Conservation (phyloP, 306 rosid genomes). For the Comarum palustre region DNA sequence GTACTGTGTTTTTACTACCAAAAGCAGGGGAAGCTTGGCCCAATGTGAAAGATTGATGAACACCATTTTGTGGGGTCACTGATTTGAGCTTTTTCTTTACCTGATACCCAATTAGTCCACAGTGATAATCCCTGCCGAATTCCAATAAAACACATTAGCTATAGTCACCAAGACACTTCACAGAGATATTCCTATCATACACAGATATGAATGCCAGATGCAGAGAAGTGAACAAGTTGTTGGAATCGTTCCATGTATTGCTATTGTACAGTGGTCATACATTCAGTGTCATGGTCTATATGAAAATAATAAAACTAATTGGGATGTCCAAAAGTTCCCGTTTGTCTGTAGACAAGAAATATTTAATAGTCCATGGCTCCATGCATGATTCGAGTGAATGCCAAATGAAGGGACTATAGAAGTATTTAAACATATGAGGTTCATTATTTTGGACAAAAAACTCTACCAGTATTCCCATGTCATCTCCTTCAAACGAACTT, state of each 20-base stretch:
- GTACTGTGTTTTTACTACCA: constrained; percentile 21
- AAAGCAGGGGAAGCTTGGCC: constrained; percentile 23
- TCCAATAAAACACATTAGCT: constrained; percentile 11
- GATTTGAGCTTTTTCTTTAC: constrained; percentile 30
- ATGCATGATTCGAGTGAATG: not conserved
- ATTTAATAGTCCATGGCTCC: not conserved
- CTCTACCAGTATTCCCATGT: constrained; percentile 83
- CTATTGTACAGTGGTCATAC: not conserved
- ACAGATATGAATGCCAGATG: not conserved
- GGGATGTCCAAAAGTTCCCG: not conserved
- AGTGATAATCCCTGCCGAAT: constrained; percentile 68
- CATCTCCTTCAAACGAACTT: constrained; percentile 78
- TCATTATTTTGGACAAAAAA: constrained; percentile 6
- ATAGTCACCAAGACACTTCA: constrained; percentile 5
- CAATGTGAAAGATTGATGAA: constrained; percentile 26
- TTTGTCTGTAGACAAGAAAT: not conserved
- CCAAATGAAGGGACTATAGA: not conserved
- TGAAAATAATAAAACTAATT: not conserved
- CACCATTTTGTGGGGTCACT: constrained; percentile 24
- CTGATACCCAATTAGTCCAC: constrained; percentile 67
- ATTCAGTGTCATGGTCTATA: not conserved
- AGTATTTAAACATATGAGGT: not conserved
- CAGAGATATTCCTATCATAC: not conserved
- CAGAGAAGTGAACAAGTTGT: not conserved
- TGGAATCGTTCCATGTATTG: not conserved